Evolutionary conservation across 768 basidiomycete species (phyloP).

Genomic region (Tricholoma bakamatsutake): DNA sequence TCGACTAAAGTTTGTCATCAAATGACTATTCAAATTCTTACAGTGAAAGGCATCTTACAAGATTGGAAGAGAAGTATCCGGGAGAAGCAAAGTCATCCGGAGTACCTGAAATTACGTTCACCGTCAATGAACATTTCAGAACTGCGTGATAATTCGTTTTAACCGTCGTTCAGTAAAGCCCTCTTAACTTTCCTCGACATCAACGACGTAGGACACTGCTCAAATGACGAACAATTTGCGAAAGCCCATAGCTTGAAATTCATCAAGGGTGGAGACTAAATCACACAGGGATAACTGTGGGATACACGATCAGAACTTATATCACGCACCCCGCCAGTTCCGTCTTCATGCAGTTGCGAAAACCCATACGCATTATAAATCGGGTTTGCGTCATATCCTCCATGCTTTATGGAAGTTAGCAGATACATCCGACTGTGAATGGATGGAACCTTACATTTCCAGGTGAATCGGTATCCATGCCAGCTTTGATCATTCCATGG

Average conservation of each 20-base stretch:
- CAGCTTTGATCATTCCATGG: constrained; percentile 66
- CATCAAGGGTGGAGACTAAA: constrained; percentile 45
- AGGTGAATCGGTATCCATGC: constrained; percentile 63
- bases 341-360: constrained; percentile 58
- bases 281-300: background rate
- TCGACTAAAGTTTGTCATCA: constrained; percentile 29
- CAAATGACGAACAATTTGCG: constrained; percentile 43
- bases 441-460: constrained; percentile 38
- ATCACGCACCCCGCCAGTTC: constrained; percentile 50
- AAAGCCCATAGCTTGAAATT: constrained; percentile 61
- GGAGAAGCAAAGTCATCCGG: constrained; percentile 60
- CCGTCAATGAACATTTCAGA: background rate
- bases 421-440: background rate
- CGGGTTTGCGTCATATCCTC: constrained; percentile 41
- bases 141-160: background rate
- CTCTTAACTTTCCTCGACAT: constrained; percentile 39
- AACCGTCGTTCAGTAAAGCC: constrained; percentile 46
- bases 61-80: constrained; percentile 60
- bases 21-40: background rate
- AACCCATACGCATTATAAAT: constrained; percentile 47
- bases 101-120: constrained; percentile 29
- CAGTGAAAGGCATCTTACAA: constrained; percentile 13
- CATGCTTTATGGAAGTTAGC: constrained; percentile 27
- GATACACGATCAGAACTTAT: background rate
- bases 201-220: constrained; percentile 46